Conservation (phyloP, 2,329 filamentous ascomycete species). For the Neopestalotiopsis sp. region DNA sequence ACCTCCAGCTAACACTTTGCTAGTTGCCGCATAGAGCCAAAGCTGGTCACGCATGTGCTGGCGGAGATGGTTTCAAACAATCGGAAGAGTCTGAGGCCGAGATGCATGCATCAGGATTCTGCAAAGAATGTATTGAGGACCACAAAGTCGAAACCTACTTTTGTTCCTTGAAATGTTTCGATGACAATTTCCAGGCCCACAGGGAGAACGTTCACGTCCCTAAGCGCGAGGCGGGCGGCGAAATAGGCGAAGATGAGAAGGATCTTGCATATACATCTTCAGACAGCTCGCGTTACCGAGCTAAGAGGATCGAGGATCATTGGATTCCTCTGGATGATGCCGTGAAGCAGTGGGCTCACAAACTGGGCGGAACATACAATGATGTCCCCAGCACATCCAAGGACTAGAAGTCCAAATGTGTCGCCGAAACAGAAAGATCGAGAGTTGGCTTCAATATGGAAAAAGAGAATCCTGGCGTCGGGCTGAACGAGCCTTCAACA, state of each 20-base stretch:
- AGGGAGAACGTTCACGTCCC: conserved; percentile 41
- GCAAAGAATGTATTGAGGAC: conserved; percentile 46
- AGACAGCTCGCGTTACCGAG: conserved; percentile 32
- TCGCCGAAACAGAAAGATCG: background rate
- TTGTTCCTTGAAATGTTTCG: conserved; percentile 50
- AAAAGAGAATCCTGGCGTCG: background rate
- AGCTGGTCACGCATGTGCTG: conserved; percentile 43
- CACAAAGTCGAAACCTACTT: conserved; percentile 44
- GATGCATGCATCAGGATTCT: conserved; percentile 38
- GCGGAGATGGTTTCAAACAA: conserved; percentile 46
- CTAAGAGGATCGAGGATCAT: conserved; percentile 34
- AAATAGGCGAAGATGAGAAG: conserved; percentile 33
- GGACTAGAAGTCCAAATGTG: background rate
- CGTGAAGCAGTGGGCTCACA: conserved; percentile 61
- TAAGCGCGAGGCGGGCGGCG: conserved; percentile 30
- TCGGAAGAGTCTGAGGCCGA: conserved; percentile 34
- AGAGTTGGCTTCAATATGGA: too few species aligned
- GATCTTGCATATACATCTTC: conserved; percentile 31
- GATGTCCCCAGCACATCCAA: background rate
- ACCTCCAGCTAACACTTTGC: background rate
- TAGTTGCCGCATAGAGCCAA: background rate
- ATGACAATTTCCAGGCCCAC: conserved; percentile 46
- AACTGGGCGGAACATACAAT: conserved; percentile 7
- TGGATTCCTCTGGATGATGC: conserved; percentile 32
- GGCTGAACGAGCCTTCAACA: background rate